Evolutionary conservation across 371 early-diverging fungal species (phyloP).

Genomic region (Lichtheimia ramosa): DNA sequence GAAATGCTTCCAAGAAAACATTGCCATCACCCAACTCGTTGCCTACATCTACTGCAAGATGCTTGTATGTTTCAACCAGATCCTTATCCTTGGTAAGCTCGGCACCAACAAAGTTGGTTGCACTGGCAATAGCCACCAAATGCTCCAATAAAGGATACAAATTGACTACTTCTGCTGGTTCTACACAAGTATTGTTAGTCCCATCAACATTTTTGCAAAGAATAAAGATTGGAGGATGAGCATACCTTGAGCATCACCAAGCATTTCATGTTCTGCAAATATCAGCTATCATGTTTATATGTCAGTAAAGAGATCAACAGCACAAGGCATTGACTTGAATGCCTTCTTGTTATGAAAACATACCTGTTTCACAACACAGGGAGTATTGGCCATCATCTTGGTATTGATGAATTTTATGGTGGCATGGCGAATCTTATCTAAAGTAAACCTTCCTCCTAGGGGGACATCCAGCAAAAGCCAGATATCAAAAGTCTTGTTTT

Average conservation of each 20-base stretch:
- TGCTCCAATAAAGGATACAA: constrained; percentile 14
- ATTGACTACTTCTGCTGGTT: not conserved
- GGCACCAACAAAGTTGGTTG: constrained; percentile 17
- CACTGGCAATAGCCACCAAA: constrained; percentile 14
- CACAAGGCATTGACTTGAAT: not conserved
- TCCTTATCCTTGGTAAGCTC: constrained; percentile 12
- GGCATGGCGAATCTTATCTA: not conserved
- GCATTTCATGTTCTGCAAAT: not conserved
- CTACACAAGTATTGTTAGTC: not conserved
- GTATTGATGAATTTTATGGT: constrained; percentile 9
- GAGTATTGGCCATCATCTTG: constrained; percentile 7
- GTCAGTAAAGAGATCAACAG: not conserved
- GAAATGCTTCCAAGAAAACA: constrained; percentile 10
- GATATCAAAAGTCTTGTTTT: not conserved
- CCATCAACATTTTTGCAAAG: not conserved
- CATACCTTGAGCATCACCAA: constrained; percentile 1
- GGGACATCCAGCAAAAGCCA: not conserved
- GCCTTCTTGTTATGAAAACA: not conserved
- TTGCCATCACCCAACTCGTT: not conserved
- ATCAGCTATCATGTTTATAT: not conserved
- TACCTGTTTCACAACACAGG: constrained; percentile 10
- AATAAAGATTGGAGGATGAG: no score
- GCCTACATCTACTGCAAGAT: constrained; percentile 16
- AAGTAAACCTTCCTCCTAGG: not conserved
- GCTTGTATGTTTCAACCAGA: constrained; percentile 16